A percentile compares a stretch with the other conserved stretches of the same genome.
Evolutionary conservation across 2,329 filamentous ascomycete genomes (phyloP).

Genomic region (Alternaria novae-zelandiae): DNA sequence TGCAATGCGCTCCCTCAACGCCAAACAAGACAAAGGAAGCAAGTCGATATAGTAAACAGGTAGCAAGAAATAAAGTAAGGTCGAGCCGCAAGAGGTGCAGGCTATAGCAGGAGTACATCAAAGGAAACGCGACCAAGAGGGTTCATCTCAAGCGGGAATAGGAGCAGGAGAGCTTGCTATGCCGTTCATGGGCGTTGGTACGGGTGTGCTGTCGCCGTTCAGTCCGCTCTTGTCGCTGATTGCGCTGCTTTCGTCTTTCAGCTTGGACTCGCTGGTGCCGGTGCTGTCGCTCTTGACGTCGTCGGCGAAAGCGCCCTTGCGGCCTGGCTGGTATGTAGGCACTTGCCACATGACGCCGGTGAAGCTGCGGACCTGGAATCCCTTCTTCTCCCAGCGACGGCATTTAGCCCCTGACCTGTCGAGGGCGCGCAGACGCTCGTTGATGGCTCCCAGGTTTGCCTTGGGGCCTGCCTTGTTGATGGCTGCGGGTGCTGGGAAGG

Average conservation of each 20-base stretch:
- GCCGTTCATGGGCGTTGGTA: constrained; percentile 51
- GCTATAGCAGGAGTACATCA: neutral
- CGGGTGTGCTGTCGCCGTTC: constrained; percentile 56
- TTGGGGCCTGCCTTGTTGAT: constrained; percentile 91
- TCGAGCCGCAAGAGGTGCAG: neutral
- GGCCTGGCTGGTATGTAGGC: constrained; percentile 82
- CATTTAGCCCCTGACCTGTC: constrained; percentile 92
- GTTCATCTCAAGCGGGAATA: constrained; percentile 20
- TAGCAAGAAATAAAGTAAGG: constrained; percentile 2
- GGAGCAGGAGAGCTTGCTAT: constrained; percentile 61
- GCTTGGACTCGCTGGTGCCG: constrained; percentile 63
- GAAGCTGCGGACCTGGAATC: constrained; percentile 88
- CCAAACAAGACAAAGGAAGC: constrained; percentile 30
- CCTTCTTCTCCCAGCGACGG: constrained; percentile 85
- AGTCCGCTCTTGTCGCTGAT: constrained; percentile 67
- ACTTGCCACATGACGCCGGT: constrained; percentile 86
- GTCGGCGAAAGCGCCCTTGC: constrained; percentile 61
- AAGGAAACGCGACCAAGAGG: neutral
- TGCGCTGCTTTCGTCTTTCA: constrained; percentile 64
- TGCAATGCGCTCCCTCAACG: constrained; percentile 28
- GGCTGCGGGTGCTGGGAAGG: constrained; percentile 53
- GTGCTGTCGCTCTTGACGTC: constrained; percentile 65
- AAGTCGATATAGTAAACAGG: constrained; percentile 17
- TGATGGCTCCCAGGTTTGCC: constrained; percentile 96
- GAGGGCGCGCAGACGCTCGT: constrained; percentile 90